A percentile compares a stretch with the other conserved stretches of the same genome.
These are phyloP conservation scores for Friedmanniomyces simplex DNA, from an alignment of 495 filamentous ascomycete genomes.

Conservation along the genomic window DNA sequence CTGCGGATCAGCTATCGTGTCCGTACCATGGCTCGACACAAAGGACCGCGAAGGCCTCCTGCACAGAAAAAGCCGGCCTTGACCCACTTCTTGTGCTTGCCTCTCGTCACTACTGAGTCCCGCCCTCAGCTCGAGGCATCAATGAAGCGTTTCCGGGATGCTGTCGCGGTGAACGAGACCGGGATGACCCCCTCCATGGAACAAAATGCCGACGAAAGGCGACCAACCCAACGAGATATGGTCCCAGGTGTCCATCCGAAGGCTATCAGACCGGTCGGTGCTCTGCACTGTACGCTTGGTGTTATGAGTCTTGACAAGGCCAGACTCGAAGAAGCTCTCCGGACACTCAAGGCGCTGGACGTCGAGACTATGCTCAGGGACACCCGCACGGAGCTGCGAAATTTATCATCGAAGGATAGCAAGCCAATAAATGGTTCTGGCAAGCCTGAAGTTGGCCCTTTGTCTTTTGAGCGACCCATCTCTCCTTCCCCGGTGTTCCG, in stretches of 20 bases:
- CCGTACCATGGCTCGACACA: slow-evolving; percentile 6
- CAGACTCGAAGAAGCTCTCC: slow-evolving; percentile 47
- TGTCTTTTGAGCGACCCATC: slow-evolving; percentile 7
- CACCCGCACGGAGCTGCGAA: slow-evolving; percentile 1
- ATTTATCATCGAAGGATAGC: neutral
- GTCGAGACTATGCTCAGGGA: slow-evolving; percentile 39
- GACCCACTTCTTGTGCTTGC: slow-evolving; percentile 87
- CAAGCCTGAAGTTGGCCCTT: neutral
- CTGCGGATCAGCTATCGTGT: too few relatives aligned
- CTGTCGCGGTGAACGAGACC: slow-evolving; percentile 28
- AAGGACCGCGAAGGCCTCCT: neutral
- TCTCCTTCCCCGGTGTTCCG: neutral
- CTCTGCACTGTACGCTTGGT: slow-evolving; percentile 76
- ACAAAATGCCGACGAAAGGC: too few relatives aligned
- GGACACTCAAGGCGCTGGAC: slow-evolving; percentile 45
- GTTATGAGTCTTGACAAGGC: slow-evolving; percentile 66
- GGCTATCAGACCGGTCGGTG: slow-evolving; percentile 67
- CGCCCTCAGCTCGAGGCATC: slow-evolving; percentile 52
- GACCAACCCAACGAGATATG: neutral
- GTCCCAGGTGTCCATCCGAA: slow-evolving; percentile 37
- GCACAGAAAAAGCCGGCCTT: slow-evolving; percentile 36
- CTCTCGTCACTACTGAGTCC: slow-evolving; percentile 55
- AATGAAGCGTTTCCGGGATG: slow-evolving; percentile 49
- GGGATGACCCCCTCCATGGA: neutral
- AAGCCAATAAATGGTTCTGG: neutral